Base-by-base conservation (phyloP, 306 rosid genomes). In the Cucumis sativus region DNA sequence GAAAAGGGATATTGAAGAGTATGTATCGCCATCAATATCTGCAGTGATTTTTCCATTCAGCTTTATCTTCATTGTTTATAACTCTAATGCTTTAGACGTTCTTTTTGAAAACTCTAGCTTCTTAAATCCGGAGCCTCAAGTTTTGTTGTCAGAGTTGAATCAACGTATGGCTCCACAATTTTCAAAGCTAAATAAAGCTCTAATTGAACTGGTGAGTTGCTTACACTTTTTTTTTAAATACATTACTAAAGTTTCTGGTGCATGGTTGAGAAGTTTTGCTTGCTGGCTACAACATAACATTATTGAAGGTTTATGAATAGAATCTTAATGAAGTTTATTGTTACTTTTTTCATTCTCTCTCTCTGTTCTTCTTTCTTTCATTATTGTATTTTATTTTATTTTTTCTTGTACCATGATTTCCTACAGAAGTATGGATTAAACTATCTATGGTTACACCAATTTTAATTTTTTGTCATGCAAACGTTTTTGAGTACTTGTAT, bases 141-240 rank as follows among this genome's bases (percentile, higher is more conserved):
- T 76, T 79, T 82, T 92, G 85, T 81, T 95, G 74, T 88, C 96
- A 57, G 96, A 89, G 88, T 70, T 94, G 85, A 92, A 92, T 84
- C 86, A 86, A 82, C 82, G 76, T 55, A 95, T 95, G 97, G 93
- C 87, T 87, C 92, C 98, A 77, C 91, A 90, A 61, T 92, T 85
- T 88, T 87, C 95, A 45, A 92, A 90, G 93, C 84, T 94, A 80
- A 94, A 94, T 77, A 94, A 94, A 86, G 49, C 89, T 83, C 86
- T 91, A 83, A 90, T 93, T 88, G 97, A 94, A 61, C 82, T 87
- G 90, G 88, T 86, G 80, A 76, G 90, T 84, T 2, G 45, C 35
- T 33, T 61, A 33, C 30, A 63, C 57, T 11, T 47, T 2, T 30
- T 30, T n/a, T 52, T 25, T 75, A 15, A 30, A 8, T 43, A 9